Conservation (phyloP, 768 basidiomycete genomes). For the Xerocomellus chrysenteron region DNA sequence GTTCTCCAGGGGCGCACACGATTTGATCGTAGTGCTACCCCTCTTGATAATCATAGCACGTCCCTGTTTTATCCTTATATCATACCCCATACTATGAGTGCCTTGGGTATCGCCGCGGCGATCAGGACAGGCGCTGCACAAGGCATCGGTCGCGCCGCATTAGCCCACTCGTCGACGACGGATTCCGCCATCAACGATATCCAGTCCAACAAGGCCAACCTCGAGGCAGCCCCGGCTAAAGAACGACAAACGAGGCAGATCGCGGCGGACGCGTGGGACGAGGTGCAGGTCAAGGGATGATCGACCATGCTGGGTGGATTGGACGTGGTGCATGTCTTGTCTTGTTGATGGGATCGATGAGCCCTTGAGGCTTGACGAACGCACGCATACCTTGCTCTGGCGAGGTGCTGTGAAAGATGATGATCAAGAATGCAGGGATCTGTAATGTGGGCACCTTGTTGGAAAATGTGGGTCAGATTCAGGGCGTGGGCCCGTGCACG, state of each 20-base stretch:
- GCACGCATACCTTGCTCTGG: neutral
- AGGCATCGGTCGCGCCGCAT: slow-evolving; percentile 47
- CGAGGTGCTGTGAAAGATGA: slow-evolving; percentile 1
- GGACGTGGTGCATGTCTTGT: slow-evolving; percentile 11
- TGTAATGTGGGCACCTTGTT: slow-evolving; percentile 6
- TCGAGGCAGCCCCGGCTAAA: slow-evolving; percentile 2
- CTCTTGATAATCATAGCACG: neutral
- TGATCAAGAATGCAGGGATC: slow-evolving; percentile 15
- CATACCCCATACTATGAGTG: neutral
- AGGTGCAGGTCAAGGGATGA: slow-evolving; percentile 13
- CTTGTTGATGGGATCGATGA: neutral
- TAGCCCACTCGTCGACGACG: slow-evolving; percentile 21
- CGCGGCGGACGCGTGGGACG: slow-evolving; percentile 1
- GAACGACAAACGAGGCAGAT: neutral
- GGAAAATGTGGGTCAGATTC: neutral
- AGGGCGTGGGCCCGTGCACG: neutral
- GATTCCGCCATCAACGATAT: slow-evolving; percentile 51
- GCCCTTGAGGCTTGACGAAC: neutral
- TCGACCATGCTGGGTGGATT: slow-evolving; percentile 10
- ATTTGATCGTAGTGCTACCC: no score
- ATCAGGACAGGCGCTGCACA: slow-evolving; percentile 45
- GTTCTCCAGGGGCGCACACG: no score
- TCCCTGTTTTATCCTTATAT: neutral
- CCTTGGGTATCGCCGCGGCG: slow-evolving; percentile 27
- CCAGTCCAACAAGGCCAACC: slow-evolving; percentile 1